Evolutionary conservation across 2,329 filamentous ascomycete species (phyloP), one percentile per base, ranked within the genome.

Genomic region (Ophiocordyceps camponoti-saundersi): DNA sequence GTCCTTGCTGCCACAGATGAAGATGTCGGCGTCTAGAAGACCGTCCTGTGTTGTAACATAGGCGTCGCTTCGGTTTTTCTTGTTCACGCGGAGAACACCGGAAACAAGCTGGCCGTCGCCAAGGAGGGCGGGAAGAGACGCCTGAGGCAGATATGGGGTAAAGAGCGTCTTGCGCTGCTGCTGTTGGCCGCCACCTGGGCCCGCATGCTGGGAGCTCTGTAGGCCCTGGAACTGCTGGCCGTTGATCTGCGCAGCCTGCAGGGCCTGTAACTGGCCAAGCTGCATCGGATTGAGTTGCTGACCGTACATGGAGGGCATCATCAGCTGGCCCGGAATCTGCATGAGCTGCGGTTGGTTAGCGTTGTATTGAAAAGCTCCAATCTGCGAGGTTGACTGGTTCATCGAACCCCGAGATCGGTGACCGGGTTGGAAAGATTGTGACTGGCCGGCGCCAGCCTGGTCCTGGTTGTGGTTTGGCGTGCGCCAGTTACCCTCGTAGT

Each of bases 1-100:
- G 63, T 98, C 92, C 65, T 98, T 98, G 73, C 90, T 96, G 62
- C 92, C 92, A 62, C 92, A 98, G 59, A 98, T 98, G 67, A 98
- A 98, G 60, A 98, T 98, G 61, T 98, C 92, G 42, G 92, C 90
- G 65, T 96, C 92, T 44, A 98, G 75, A 50, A 83, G 69, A 44
- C 79, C 79, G 61, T 98, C 92, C 50, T 84, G 80, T 13, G 88
- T 95, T 12, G 92, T 92, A 47, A 98, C 92, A 58, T 98, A 98
- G 26, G 92, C 92, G 65, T 98, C 92, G 57, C 90, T 96, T 52
- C 92, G 83, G 67, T 98, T 98, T 75, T 98, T 98, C 73, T 96
- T 98, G 77, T 98, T 98, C 53, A 98, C 92, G 50, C 92, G 85
- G 46, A 98, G 82, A 55, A 95, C 88, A 69, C 92, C 92, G 51